Percentiles rank a stretch among this genome's conserved stretches.
Evolutionary conservation across 768 basidiomycete species (phyloP).

Genomic region (Suillus subalutaceus): DNA sequence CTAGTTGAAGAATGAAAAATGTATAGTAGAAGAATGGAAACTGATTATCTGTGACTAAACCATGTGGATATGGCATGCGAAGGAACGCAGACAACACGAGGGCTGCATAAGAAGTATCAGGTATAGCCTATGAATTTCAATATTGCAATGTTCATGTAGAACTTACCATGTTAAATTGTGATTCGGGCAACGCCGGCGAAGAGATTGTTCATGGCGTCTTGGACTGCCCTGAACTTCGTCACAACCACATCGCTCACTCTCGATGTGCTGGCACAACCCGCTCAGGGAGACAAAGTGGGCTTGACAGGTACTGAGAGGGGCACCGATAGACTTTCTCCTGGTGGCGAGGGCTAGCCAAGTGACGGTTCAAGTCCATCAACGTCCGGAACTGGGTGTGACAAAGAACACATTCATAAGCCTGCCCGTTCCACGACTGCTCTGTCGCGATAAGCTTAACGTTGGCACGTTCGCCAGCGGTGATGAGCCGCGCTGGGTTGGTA

Average conservation of each 20-base stretch:
- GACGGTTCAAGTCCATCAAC: slow-evolving; percentile 56
- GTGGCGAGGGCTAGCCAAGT: slow-evolving; percentile 66
- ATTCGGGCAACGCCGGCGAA: slow-evolving; percentile 21
- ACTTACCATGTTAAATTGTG: slow-evolving; percentile 17
- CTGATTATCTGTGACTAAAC: slow-evolving; percentile 7
- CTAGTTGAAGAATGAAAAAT: neutral
- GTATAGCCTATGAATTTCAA: slow-evolving; percentile 4
- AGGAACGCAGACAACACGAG: slow-evolving; percentile 8
- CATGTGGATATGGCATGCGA: slow-evolving; percentile 5
- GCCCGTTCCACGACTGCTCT: slow-evolving; percentile 43
- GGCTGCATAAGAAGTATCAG: slow-evolving; percentile 4
- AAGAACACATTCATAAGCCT: slow-evolving; percentile 63
- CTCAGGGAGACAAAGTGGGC: slow-evolving; percentile 54
- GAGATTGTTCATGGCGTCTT: slow-evolving; percentile 41
- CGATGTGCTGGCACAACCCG: slow-evolving; percentile 64
- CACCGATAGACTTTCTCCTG: slow-evolving; percentile 56
- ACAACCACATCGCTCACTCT: slow-evolving; percentile 65
- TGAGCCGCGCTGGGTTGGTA: slow-evolving; percentile 56
- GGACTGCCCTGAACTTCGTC: slow-evolving; percentile 45
- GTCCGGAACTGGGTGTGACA: slow-evolving; percentile 49
- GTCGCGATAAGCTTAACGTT: slow-evolving; percentile 32
- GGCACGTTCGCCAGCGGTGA: slow-evolving; percentile 34
- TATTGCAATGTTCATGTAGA: neutral
- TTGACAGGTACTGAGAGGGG: slow-evolving; percentile 48
- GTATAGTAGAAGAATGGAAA: neutral